Conservation (phyloP, 1,284 basidiomycete species). For the Blastosporella zonata region DNA sequence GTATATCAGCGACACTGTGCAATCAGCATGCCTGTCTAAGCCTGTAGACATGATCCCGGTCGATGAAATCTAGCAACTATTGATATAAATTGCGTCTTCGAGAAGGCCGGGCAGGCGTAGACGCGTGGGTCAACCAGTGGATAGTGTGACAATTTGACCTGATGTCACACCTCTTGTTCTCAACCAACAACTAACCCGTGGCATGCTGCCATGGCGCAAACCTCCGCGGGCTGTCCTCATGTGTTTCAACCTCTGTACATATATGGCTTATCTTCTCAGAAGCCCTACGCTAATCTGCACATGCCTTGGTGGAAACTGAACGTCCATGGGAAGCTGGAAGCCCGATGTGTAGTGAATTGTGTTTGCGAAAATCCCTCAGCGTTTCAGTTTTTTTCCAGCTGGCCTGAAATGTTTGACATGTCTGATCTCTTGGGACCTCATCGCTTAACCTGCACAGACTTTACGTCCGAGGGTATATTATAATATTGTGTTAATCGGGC, state of each 20-base stretch:
- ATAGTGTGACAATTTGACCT: background rate
- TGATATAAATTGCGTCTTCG: background rate
- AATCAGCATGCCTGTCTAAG: conserved; percentile 7
- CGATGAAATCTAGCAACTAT: background rate
- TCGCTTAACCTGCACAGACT: background rate
- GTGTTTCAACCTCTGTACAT: background rate
- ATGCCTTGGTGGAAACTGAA: background rate
- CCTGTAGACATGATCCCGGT: conserved; percentile 10
- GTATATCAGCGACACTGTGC: conserved; percentile 39
- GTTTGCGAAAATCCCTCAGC: background rate
- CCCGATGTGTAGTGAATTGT: background rate
- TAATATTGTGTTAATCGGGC: conserved; percentile 1
- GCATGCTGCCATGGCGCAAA: background rate
- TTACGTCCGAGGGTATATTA: background rate
- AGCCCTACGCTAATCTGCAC: too few relatives aligned
- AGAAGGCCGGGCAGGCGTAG: background rate
- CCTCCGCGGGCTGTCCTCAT: background rate
- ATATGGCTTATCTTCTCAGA: background rate
- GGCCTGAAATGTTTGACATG: too few relatives aligned
- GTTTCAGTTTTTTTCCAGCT: too few relatives aligned
- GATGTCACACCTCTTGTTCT: background rate
- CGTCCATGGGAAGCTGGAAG: background rate
- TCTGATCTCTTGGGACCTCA: background rate
- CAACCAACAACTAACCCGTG: background rate
- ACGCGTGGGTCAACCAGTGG: background rate